phyloP scores from a whole-genome alignment of 78 protist species.

The Acrasis kona region DNA sequence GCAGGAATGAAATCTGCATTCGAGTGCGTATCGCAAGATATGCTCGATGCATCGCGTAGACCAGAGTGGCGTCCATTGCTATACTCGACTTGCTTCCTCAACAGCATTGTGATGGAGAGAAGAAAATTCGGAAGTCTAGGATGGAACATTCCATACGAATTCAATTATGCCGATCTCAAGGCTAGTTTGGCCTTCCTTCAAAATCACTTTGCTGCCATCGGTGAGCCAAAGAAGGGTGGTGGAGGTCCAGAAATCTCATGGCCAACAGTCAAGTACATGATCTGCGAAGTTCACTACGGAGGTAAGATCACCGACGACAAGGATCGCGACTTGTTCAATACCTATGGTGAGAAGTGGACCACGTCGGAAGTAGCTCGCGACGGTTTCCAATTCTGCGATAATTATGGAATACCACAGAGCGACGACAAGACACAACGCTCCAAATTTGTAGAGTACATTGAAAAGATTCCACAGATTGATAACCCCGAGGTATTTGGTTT shows the following conservation, averaged over 20 bases:
- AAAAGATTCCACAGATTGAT: conserved; percentile 50
- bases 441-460: conserved; percentile 25
- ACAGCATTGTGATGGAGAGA: conserved; percentile 73
- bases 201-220: conserved; percentile 47
- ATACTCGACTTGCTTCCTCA: conserved; percentile 64
- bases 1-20: conserved; percentile 63
- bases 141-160: conserved; percentile 83
- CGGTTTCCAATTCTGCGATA: conserved; percentile 16
- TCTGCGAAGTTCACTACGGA: conserved; percentile 84
- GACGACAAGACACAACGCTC: conserved; percentile 1
- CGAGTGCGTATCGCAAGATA: conserved; percentile 51
- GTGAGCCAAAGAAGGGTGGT: conserved; percentile 37
- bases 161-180: conserved; percentile 71
- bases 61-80: conserved; percentile 57
- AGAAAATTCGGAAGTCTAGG: conserved; percentile 84
- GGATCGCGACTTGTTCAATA: conserved; percentile 53
- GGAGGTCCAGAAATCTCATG: conserved; percentile 57
- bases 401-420: conserved; percentile 8
- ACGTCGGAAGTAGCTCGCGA: conserved; percentile 6
- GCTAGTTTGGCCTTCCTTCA: conserved; percentile 63
- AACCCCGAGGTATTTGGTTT: conserved; percentile 75
- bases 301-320: conserved; percentile 82
- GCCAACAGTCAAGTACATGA: conserved; percentile 70
- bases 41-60: conserved; percentile 40
- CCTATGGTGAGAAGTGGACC: conserved; percentile 32